Evolutionary conservation across 495 filamentous ascomycete species (phyloP).

Genomic region (Penicillium daleae): DNA sequence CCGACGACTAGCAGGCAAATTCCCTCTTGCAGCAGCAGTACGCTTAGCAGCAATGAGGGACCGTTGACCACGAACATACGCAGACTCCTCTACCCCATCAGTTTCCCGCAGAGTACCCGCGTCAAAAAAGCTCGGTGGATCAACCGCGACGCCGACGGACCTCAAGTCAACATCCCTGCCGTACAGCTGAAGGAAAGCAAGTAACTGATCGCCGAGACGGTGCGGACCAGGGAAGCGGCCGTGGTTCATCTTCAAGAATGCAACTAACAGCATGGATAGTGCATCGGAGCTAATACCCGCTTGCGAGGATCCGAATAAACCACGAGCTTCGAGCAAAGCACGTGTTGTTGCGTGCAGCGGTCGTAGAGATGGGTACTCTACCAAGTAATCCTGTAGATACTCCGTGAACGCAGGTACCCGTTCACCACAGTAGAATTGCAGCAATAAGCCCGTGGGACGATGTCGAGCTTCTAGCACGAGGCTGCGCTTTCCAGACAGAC

Average conservation of each 20-base stretch:
- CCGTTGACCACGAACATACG: slow-evolving; percentile 43
- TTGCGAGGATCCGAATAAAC: slow-evolving; percentile 46
- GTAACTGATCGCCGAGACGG: slow-evolving; percentile 44
- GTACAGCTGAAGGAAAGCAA: slow-evolving; percentile 57
- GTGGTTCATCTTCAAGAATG: slow-evolving; percentile 50
- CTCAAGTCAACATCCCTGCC: slow-evolving; percentile 46
- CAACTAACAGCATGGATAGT: slow-evolving; percentile 60
- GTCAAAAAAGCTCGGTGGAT: slow-evolving; percentile 52
- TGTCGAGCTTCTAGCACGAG: slow-evolving; percentile 41
- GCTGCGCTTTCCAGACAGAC: slow-evolving; percentile 22
- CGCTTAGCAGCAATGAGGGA: slow-evolving; percentile 41
- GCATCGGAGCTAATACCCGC: slow-evolving; percentile 54
- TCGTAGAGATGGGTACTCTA: slow-evolving; percentile 52
- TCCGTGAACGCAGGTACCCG: slow-evolving; percentile 37
- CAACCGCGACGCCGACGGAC: slow-evolving; percentile 51
- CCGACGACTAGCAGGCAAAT: slow-evolving; percentile 29
- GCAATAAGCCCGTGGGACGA: slow-evolving; percentile 45
- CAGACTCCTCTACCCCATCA: slow-evolving; percentile 23
- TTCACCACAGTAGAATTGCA: slow-evolving; percentile 52
- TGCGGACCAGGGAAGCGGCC: slow-evolving; percentile 34
- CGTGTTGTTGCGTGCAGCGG: slow-evolving; percentile 54
- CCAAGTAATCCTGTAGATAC: slow-evolving; percentile 49
- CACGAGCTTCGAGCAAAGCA: slow-evolving; percentile 50
- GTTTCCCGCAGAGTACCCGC: slow-evolving; percentile 18
- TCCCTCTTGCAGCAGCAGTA: slow-evolving; percentile 35